Base-by-base conservation (phyloP, 495 filamentous ascomycete genomes). In the Penicillium subrubescens region DNA sequence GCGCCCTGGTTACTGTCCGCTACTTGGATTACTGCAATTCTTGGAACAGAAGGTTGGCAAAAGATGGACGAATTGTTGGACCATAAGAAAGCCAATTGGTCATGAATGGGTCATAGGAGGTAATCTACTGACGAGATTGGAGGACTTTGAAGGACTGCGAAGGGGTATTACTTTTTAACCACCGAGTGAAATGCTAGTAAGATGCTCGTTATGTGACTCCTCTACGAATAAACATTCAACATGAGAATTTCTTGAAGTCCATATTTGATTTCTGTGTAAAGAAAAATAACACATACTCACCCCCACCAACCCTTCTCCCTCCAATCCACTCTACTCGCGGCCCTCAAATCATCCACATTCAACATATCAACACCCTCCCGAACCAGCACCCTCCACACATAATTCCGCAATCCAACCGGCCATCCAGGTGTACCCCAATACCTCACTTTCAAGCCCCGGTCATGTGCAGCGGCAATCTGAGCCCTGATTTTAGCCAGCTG, bases 351-450 rank as follows among this genome's bases (percentile, higher is more conserved):
- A 60, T 77, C 71, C 4, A 75, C 62, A 56, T 73, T 73, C 12
- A 76, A 60, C 27, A 74, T 19, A 62, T 78, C 89, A 27, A 87
- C 87, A 0, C 88, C 89, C 62, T 89, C 88, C 35, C 77, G 70
- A 41, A 88, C 76, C 41, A 94, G 67, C 6, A 84, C 78, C 62
- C 83, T 72, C 90, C 90, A 92, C 33, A 92, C 75, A 29, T 80
- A 74, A 70, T 91, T 87, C 58, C 87, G 77, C 58, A 86, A 60
- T n/a, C 81, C 76, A 31, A 86, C 70, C 67, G 46, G 88, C 85
- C 89, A 88, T 86, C 27, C 68, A 2, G 89, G 89, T 37, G 87
- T 78, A 17, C 87, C 84, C 87, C 89, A 92, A 74, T 91, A 93
- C 59, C 90, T 67, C 7, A 82, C 84, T 63, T 82, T 81, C 35